These are phyloP conservation scores for Suillus hirtellus DNA, from an alignment of 768 basidiomycete species.

Conservation along the genomic window DNA sequence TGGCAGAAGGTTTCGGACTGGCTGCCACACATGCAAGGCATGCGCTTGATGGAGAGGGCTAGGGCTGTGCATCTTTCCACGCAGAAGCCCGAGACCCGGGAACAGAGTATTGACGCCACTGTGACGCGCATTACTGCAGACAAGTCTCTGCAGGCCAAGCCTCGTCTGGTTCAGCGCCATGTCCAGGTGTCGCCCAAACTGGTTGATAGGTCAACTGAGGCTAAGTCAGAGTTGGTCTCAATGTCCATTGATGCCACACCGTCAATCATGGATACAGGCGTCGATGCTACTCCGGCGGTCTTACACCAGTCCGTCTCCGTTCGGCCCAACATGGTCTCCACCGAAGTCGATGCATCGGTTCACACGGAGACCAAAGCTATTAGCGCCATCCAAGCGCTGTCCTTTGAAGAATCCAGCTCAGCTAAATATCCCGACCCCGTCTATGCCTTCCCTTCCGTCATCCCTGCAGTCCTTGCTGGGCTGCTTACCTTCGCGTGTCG, in stretches of 20 bases:
- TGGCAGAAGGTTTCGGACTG: slow-evolving; percentile 73
- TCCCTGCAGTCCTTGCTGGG: slow-evolving; percentile 32
- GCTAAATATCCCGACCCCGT: slow-evolving; percentile 27
- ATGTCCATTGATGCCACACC: slow-evolving; percentile 57
- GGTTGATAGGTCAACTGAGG: slow-evolving; percentile 41
- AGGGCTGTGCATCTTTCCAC: slow-evolving; percentile 33
- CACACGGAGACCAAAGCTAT: slow-evolving; percentile 20
- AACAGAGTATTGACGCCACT: slow-evolving; percentile 56
- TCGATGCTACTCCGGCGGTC: slow-evolving; percentile 44
- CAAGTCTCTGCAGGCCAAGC: slow-evolving; percentile 42
- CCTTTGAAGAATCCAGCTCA: slow-evolving; percentile 24
- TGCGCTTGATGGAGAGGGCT: slow-evolving; percentile 63
- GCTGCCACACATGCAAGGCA: slow-evolving; percentile 69
- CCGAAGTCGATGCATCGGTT: slow-evolving; percentile 36
- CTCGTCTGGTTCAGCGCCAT: slow-evolving; percentile 34
- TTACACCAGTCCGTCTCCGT: slow-evolving; percentile 35
- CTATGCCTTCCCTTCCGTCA: slow-evolving; percentile 32
- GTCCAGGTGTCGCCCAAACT: slow-evolving; percentile 41
- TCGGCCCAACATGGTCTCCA: slow-evolving; percentile 26
- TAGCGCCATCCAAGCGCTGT: slow-evolving; percentile 16
- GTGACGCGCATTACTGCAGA: slow-evolving; percentile 40
- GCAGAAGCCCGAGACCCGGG: slow-evolving; percentile 25
- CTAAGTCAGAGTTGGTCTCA: slow-evolving; percentile 38
- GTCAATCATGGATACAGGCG: slow-evolving; percentile 40
- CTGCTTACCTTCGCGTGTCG: slow-evolving; percentile 51